Evolutionary conservation across 768 basidiomycete genomes (phyloP).

Genomic region (Termitomyces sp.): DNA sequence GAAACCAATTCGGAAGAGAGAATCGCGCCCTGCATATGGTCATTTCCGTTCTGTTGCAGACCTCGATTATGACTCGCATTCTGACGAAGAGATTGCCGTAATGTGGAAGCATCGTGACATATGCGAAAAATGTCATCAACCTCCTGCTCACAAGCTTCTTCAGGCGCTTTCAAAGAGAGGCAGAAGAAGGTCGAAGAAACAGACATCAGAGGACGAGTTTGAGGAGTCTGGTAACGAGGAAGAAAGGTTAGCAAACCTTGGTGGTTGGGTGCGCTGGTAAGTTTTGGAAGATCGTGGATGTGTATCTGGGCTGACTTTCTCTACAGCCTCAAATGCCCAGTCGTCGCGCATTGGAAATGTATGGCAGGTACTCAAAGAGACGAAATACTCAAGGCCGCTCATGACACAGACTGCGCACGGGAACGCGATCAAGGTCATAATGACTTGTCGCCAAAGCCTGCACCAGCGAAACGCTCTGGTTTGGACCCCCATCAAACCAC

Average conservation of each 20-base stretch:
- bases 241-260: conserved; percentile 44
- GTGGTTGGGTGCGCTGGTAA: conserved; percentile 86
- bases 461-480: conserved; percentile 39
- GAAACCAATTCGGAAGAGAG: conserved; percentile 20
- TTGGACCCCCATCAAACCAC: conserved; percentile 57
- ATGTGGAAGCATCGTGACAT: conserved; percentile 55
- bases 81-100: conserved; percentile 51
- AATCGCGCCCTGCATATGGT: conserved; percentile 37
- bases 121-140: conserved; percentile 69
- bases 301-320: conserved; percentile 8
- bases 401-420: conserved; percentile 45
- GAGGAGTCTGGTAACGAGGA: conserved; percentile 53
- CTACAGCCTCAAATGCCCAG: conserved; percentile 64
- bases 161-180: conserved; percentile 29
- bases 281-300: conserved; percentile 13
- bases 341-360: conserved; percentile 75
- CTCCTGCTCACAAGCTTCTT: conserved; percentile 54
- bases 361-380: conserved; percentile 60
- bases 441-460: conserved; percentile 13
- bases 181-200: conserved; percentile 37
- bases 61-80: conserved; percentile 40
- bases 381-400: conserved; percentile 66
- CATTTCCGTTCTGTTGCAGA: conserved; percentile 36
- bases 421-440: conserved; percentile 21
- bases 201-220: conserved; percentile 42